A percentile compares a stretch with the other conserved stretches of the same genome.
phyloP scores from a whole-genome alignment of 1,284 basidiomycete species.

The Grifola frondosa region DNA sequence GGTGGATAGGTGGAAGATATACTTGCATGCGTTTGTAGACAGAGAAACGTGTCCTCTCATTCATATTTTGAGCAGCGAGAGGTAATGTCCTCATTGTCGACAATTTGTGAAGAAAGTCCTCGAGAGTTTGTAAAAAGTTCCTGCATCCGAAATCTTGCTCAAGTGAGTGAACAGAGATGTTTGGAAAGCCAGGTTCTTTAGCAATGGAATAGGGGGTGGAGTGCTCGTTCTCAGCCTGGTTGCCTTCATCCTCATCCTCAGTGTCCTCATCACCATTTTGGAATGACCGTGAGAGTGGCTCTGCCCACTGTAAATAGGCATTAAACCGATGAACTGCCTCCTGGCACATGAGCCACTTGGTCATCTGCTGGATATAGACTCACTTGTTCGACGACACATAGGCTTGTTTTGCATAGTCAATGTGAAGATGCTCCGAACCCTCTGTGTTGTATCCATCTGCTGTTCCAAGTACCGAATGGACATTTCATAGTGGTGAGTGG shows the following conservation, averaged over 20 bases:
- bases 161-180: neutral
- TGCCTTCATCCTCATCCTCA: too few relatives aligned
- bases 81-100: too few relatives aligned
- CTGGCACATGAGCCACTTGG: conserved; percentile 11
- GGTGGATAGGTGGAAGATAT: too few relatives aligned
- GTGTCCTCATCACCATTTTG: neutral
- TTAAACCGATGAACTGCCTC: conserved; percentile 5
- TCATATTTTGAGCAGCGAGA: too few relatives aligned
- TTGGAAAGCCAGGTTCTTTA: neutral
- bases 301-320: conserved; percentile 1
- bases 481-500: conserved; percentile 16
- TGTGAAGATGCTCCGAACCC: conserved; percentile 23
- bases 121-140: conserved; percentile 1
- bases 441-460: conserved; percentile 24
- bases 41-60: too few relatives aligned
- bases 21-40: too few relatives aligned
- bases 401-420: conserved; percentile 23
- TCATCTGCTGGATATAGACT: conserved; percentile 19
- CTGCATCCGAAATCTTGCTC: neutral
- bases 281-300: neutral
- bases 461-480: conserved; percentile 18
- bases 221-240: too few relatives aligned
- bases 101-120: too few relatives aligned
- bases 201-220: neutral
- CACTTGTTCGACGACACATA: conserved; percentile 19